Evolutionary conservation across 2,329 filamentous ascomycete species (phyloP), one percentile per base, ranked within the genome.

Genomic region (Didymella pinodella): DNA sequence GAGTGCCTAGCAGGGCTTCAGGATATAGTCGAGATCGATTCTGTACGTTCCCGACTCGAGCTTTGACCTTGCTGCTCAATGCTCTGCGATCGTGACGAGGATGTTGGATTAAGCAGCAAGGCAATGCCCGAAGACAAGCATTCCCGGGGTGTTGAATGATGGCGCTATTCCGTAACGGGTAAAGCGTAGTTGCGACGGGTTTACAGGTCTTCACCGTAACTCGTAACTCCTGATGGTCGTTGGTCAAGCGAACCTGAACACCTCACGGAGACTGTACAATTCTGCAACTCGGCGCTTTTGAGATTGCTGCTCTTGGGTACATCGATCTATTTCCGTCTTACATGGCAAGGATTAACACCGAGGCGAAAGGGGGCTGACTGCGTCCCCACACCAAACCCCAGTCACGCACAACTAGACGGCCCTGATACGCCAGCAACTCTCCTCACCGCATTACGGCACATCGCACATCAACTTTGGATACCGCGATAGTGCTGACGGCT

Each of bases 371-470:
- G 50, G 47, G 52, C 47, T 50, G 34, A 50, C 47, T 20, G 41
- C 40, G 53, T 45, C 53, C 31, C 38, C 53, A 55, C 53, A 49
- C 12, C 31, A 38, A 11, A 44, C 11, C 47, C 46, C 20, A 45
- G 40, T 46, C 31, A 14, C n/a, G 28, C 31, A 28, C 31, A 26
- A 25, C 20, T 26, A 12, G n/a, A 25, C 4, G 40, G n/a, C 31
- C 25, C 45, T 40, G 25, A 45, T 56, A 25, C 45, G 45, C 28
- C 52, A 32, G 38, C 18, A 50, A 22, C 10, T 20, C n/a, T 22
- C 16, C 25, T 43, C 18, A 25, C n/a, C 16, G 22, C 36, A 25
- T 31, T 22, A 32, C 22, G n/a, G 8, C 44, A 10, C 16, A n/a
- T n/a, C n/a, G 11, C 3, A 32, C 12, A 8, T 29, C 8, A 14